phyloP scores from a whole-genome alignment of 805 yeast genomes.

The Cyberlindnera nakhonratchasimensis region DNA sequence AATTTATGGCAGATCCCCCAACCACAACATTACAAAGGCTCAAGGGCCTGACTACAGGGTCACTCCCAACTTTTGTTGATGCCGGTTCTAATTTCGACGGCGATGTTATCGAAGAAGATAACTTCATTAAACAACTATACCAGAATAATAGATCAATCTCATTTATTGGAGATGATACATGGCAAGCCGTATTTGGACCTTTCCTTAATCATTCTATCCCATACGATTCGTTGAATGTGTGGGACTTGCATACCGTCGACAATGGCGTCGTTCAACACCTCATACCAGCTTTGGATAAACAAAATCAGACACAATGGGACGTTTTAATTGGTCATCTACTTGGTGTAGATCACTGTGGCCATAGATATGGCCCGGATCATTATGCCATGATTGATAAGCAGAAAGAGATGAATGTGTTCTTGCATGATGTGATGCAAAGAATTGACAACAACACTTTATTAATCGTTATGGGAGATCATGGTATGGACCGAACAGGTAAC shows the following conservation, averaged over 20 bases:
- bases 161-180: slow-evolving; percentile 96
- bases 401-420: slow-evolving; percentile 73
- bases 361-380: slow-evolving; percentile 88
- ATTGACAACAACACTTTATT: slow-evolving; percentile 58
- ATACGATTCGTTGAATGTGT: slow-evolving; percentile 88
- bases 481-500: slow-evolving; percentile 93
- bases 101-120: slow-evolving; percentile 79
- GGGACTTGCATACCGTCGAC: slow-evolving; percentile 93
- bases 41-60: slow-evolving; percentile 94
- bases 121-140: slow-evolving; percentile 74
- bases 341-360: slow-evolving; percentile 97
- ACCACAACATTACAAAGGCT: slow-evolving; percentile 93
- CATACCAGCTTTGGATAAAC: slow-evolving; percentile 46
- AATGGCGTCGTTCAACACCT: slow-evolving; percentile 88
- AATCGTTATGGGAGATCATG: slow-evolving; percentile 88
- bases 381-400: slow-evolving; percentile 80
- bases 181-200: slow-evolving; percentile 86
- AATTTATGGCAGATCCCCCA: slow-evolving; percentile 94
- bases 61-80: slow-evolving; percentile 89
- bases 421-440: slow-evolving; percentile 47
- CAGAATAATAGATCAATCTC: slow-evolving; percentile 44
- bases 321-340: slow-evolving; percentile 80
- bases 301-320: slow-evolving; percentile 60
- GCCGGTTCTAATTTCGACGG: slow-evolving; percentile 96
- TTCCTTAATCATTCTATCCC: slow-evolving; percentile 71